Evolutionary conservation across 1,284 basidiomycete genomes (phyloP).

Genomic region (Boletus sp.): DNA sequence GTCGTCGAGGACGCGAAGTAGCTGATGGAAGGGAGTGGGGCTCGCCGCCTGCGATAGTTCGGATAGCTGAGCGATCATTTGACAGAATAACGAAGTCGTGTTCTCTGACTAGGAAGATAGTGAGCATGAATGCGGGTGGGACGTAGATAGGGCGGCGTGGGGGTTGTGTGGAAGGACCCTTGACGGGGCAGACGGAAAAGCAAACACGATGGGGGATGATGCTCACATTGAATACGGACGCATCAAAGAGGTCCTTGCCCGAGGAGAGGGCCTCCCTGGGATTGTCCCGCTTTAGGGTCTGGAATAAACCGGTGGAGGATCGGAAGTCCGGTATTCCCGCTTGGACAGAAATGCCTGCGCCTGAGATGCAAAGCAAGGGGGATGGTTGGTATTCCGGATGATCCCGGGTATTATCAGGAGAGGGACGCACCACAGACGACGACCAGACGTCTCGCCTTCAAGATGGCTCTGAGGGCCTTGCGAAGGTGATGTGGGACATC

Average conservation of each 20-base stretch:
- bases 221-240: conserved; percentile 83
- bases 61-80: conserved; percentile 84
- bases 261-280: conserved; percentile 66
- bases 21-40: conserved; percentile 81
- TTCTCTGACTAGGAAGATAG: conserved; percentile 53
- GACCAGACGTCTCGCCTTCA: conserved; percentile 78
- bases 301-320: conserved; percentile 79
- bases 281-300: conserved; percentile 73
- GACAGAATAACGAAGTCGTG: conserved; percentile 78
- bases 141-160: conserved; percentile 2
- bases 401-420: conserved; percentile 9
- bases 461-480: conserved; percentile 58
- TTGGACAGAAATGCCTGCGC: conserved; percentile 88
- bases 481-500: conserved; percentile 43
- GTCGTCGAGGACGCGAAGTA: conserved; percentile 74
- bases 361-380: conserved; percentile 36
- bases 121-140: conserved; percentile 16
- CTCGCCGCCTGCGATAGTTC: conserved; percentile 67
- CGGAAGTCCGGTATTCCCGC: conserved; percentile 94
- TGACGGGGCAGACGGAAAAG: background rate
- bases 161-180: too few species aligned
- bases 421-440: conserved; percentile 75
- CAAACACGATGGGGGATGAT: conserved; percentile 1
- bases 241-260: conserved; percentile 90
- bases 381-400: conserved; percentile 11